Conservation (phyloP, 192 early-diverging fungal genomes). For the Funneliformis geosporum region DNA sequence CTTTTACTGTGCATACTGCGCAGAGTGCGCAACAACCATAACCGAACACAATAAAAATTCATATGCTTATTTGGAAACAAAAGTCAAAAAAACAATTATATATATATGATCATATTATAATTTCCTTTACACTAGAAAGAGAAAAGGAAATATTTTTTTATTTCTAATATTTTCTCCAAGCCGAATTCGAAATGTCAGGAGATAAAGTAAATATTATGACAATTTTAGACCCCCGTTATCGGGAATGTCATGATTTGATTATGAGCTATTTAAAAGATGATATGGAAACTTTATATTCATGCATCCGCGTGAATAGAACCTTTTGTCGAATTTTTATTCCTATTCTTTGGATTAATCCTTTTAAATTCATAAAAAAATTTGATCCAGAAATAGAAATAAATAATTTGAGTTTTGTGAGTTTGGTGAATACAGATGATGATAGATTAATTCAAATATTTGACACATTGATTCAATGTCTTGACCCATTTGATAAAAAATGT, state of each 20-base stretch:
- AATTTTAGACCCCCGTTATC: not conserved
- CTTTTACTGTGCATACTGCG: no score
- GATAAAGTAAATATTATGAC: not conserved
- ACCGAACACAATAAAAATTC: no score
- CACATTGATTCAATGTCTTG: not conserved
- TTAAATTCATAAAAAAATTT: not conserved
- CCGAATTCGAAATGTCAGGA: not conserved
- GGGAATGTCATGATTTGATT: not conserved
- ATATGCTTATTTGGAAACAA: no score
- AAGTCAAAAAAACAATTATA: no score
- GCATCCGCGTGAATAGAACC: not conserved
- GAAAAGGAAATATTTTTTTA: no score
- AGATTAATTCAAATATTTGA: not conserved
- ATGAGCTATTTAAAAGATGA: not conserved
- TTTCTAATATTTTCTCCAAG: no score
- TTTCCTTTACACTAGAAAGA: no score
- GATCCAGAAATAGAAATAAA: no score
- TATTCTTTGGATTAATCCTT: not conserved
- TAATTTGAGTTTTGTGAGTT: no score
- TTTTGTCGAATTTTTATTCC: not conserved
- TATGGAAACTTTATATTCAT: not conserved
- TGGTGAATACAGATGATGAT: no score
- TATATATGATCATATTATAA: no score
- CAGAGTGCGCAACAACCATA: no score
- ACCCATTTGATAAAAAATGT: not conserved